Evolutionary conservation across 2,329 filamentous ascomycete species (phyloP).

Genomic region (Calcarisporium arbuscula): DNA sequence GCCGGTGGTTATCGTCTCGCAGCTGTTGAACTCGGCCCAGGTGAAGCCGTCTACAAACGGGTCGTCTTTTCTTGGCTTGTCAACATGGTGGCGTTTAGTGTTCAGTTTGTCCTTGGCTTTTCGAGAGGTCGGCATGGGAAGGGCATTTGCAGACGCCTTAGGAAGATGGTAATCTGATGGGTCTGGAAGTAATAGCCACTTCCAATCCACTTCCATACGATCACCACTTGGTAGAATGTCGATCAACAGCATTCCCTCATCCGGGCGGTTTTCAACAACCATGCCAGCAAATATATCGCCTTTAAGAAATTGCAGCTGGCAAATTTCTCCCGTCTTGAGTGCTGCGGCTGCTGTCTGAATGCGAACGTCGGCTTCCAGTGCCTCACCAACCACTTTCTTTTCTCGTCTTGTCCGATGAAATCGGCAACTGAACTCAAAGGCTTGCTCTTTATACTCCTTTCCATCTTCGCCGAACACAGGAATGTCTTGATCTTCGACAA

Average conservation of each 20-base stretch:
- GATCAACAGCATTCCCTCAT: constrained; percentile 70
- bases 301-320: constrained; percentile 79
- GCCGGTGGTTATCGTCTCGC: constrained; percentile 48
- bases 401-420: constrained; percentile 88
- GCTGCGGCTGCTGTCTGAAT: constrained; percentile 62
- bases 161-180: constrained; percentile 63
- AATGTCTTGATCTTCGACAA: constrained; percentile 80
- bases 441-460: constrained; percentile 85
- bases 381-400: constrained; percentile 63
- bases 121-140: constrained; percentile 60
- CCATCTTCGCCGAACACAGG: constrained; percentile 86
- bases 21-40: constrained; percentile 75
- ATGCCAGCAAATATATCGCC: constrained; percentile 88
- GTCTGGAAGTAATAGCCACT: constrained; percentile 71
- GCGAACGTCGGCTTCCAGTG: constrained; percentile 63
- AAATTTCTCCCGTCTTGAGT: constrained; percentile 66
- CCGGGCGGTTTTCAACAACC: constrained; percentile 73
- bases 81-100: constrained; percentile 54
- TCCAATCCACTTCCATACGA: constrained; percentile 74
- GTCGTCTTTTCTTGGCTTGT: constrained; percentile 59
- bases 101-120: constrained; percentile 63
- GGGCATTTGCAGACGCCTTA: constrained; percentile 67
- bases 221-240: constrained; percentile 79
- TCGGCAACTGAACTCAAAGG: constrained; percentile 88
- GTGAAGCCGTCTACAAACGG: constrained; percentile 61